Evolutionary conservation across 2,329 filamentous ascomycete genomes (phyloP), one percentile per base, ranked within the genome.

Genomic region (Colletotrichum eleusines): DNA sequence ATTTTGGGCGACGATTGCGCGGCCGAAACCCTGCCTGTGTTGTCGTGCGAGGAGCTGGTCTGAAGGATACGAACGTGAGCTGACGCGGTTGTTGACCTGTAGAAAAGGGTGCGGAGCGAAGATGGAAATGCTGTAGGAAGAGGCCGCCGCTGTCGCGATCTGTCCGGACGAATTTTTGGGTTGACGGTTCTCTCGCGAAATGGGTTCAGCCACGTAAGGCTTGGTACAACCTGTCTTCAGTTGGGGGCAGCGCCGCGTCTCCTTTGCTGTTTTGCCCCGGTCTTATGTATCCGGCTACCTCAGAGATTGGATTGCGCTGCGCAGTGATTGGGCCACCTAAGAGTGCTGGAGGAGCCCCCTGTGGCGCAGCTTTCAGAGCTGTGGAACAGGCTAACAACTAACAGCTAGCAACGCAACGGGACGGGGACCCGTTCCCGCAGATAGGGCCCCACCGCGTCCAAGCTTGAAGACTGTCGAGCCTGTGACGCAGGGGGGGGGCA

Each of bases 1-100:
- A 97, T 97, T 64, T 75, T 81, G 75, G 63, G 71, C 63, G 63
- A 53, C 44, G 9, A 5, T 33, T 48, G 44, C 38, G 42, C 31
- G 40, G 9, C 40, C n/a, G 51, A 57, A 53, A 61, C 23, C 38
- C 18, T 31, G 23, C 3, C 26, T 26, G 48, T 26, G 23, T 7
- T 42, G 20, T n/a, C 40, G 28, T 26, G 38, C 62, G 40, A 35
- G 16, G 18, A 50, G 60, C 58, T 50, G 31, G 23, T 62, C 51
- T 38, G n/a, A 23, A 63, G 23, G 50, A 63, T 65, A 48, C 23
- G 2, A 20, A 18, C n/a, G 46, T 48, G 28, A 20, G 35, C 42
- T 54, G 54, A 28, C 62, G 44, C 50, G 40, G 40, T 23, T 50
- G 16, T 72, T 35, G 57, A 46, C 50, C 48, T 35, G 26, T 44